These are phyloP conservation scores for Ceratocystis alfenasii DNA, from an alignment of 2,329 filamentous ascomycete species.

Conservation along the genomic window DNA sequence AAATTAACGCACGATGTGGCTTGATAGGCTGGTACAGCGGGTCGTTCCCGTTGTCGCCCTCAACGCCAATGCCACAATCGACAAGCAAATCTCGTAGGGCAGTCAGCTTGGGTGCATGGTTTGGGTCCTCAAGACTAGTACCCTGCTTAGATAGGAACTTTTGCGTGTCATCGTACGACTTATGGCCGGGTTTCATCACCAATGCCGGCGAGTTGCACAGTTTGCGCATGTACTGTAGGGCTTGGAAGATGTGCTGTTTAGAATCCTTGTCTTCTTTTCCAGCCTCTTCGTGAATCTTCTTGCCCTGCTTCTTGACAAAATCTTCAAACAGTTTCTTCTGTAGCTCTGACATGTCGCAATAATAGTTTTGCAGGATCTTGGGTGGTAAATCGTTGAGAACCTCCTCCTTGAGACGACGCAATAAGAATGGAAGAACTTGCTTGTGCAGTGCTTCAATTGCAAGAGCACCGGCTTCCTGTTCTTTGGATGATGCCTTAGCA, in stretches of 20 bases:
- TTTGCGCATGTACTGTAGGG: constrained; percentile 98
- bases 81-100: constrained; percentile 86
- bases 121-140: constrained; percentile 69
- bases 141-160: constrained; percentile 65
- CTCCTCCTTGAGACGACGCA: constrained; percentile 93
- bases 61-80: constrained; percentile 91
- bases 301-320: constrained; percentile 86
- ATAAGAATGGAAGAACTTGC: constrained; percentile 89
- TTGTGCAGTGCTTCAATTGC: constrained; percentile 98
- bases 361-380: constrained; percentile 98
- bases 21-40: constrained; percentile 71
- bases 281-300: constrained; percentile 73
- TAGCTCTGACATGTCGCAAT: constrained; percentile 90
- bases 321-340: constrained; percentile 94
- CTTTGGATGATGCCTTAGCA: constrained; percentile 94
- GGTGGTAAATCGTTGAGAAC: constrained; percentile 91
- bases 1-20: constrained; percentile 87
- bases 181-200: constrained; percentile 89
- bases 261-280: constrained; percentile 78
- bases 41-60: constrained; percentile 46
- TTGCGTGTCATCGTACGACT: constrained; percentile 79
- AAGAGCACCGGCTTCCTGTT: constrained; percentile 90
- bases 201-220: constrained; percentile 94
- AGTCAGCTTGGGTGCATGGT: constrained; percentile 83
- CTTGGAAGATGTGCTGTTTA: constrained; percentile 98